Evolutionary conservation across 2,329 filamentous ascomycete species (phyloP), one percentile per base, ranked within the genome.

Genomic region (Penicillium glabrum): DNA sequence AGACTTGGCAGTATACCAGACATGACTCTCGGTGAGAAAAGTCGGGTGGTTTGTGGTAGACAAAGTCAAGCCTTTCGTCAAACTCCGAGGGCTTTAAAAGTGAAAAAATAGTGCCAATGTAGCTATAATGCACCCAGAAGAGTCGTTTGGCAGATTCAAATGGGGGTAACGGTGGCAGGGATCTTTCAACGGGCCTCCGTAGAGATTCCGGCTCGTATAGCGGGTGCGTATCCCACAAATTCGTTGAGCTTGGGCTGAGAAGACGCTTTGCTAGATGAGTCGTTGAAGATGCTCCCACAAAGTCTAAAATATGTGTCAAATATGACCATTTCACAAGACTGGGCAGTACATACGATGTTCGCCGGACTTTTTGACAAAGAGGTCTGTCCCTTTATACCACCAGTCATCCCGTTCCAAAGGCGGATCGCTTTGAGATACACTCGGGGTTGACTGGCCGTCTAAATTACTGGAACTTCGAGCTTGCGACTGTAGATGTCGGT

Each of bases 31-130:
- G 72, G 49, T 82, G 78, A 0, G 71, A 62, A 2, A 77, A 69
- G 46, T 82, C 75, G 0, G 76, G 76, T 1, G 72, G 69, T 2
- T 75, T 71, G 9, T 71, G 69, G 53, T 83, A 83, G 4, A 80
- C 77, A 27, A 73, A 66, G 14, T 73, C 59, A 0, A 84, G 70
- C 26, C 78, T 72, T 35, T 69, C 63, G 57, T 83, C 80, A 51
- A 84, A 83, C 16, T 75, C 67, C 3, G 71, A 64, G 0, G 80
- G 79, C 26, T 80, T 76, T 0, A 80, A 76, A 45, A 84, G 80
- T 11, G 80, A 79, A 57, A 85, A 84, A 10, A 85, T 85, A 14
- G 82, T 83, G 11, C 82, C 82, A 19, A 85, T 83, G 53, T 83
- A 84, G 33, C 76, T 75, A 65, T 84, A 82, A 56, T 85, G 83